phyloP scores from a whole-genome alignment of 2,329 filamentous ascomycete genomes.

The Daldinia sp. region DNA sequence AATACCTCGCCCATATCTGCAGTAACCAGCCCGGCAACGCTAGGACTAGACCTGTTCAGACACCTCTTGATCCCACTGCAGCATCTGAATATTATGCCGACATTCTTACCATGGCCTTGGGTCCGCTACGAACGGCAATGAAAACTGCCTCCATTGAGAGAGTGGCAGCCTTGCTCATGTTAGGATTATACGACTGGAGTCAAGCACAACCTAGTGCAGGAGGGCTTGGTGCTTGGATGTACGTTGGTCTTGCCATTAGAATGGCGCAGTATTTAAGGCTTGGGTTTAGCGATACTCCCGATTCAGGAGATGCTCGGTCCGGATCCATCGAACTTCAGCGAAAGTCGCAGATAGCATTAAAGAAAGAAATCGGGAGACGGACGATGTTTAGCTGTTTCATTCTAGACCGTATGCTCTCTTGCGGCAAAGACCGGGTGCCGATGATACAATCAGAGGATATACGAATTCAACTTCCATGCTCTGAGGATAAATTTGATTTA shows the following conservation, averaged over 20 bases:
- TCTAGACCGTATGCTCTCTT: slow-evolving; percentile 76
- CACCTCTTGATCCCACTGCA: slow-evolving; percentile 62
- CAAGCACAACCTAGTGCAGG: slow-evolving; percentile 63
- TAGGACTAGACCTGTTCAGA: slow-evolving; percentile 53
- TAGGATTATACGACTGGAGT: slow-evolving; percentile 79
- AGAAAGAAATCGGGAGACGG: slow-evolving; percentile 73
- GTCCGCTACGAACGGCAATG: slow-evolving; percentile 61
- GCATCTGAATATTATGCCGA: slow-evolving; percentile 75
- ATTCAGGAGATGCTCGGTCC: slow-evolving; percentile 47
- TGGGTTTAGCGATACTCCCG: slow-evolving; percentile 63
- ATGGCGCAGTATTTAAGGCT: slow-evolving; percentile 73
- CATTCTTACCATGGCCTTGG: slow-evolving; percentile 65
- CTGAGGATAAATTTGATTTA: slow-evolving; percentile 73
- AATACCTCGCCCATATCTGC: slow-evolving; percentile 61
- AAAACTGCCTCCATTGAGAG: slow-evolving; percentile 69
- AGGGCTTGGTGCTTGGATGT: slow-evolving; percentile 74
- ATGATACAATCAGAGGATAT: slow-evolving; percentile 71
- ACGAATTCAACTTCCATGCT: slow-evolving; percentile 75
- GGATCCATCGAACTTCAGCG: slow-evolving; percentile 38
- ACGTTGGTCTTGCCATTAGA: slow-evolving; percentile 72
- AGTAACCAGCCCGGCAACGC: slow-evolving; percentile 51
- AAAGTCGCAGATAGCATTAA: slow-evolving; percentile 59
- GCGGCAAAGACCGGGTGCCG: slow-evolving; percentile 70
- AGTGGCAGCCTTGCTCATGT: slow-evolving; percentile 76
- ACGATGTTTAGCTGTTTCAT: slow-evolving; percentile 83